A percentile compares a stretch with the other conserved stretches of the same genome.
Conservation (phyloP, 257 asterid species). For the Solanum pinnatisectum region DNA sequence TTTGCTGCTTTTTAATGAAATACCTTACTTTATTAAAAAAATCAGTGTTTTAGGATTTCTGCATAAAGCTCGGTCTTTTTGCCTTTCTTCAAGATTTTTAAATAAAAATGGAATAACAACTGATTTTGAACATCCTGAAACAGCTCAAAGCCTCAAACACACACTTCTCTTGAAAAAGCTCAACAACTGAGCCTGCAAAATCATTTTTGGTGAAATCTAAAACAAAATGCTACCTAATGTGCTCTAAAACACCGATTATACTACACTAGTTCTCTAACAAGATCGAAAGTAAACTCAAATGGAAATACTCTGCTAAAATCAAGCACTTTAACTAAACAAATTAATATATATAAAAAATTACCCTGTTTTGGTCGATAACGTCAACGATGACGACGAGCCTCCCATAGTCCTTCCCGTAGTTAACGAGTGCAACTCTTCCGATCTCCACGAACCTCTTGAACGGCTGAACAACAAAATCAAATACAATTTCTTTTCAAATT, state of each 20-base stretch:
- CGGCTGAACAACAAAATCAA: slow-evolving; percentile 29
- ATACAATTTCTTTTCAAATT: neutral
- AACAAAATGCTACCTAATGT: neutral
- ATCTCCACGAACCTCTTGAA: slow-evolving; percentile 82
- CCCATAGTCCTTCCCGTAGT: slow-evolving; percentile 68
- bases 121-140: neutral
- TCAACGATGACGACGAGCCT: slow-evolving; percentile 66
- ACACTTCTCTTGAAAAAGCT: neutral
- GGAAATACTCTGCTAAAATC: neutral
- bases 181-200: neutral
- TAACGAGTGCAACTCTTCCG: slow-evolving; percentile 72
- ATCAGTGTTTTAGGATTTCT: neutral
- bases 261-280: neutral
- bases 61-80: neutral
- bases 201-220: neutral
- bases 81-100: neutral
- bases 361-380: slow-evolving; percentile 17
- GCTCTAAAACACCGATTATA: neutral
- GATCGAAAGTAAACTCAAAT: neutral
- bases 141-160: neutral
- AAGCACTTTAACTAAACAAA: slow-evolving; percentile 16
- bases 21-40: neutral
- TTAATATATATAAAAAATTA: neutral
- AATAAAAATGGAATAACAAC: neutral
- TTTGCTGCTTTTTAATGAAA: neutral